phyloP scores from a whole-genome alignment of 2,329 filamentous ascomycete genomes.

The Hymenoscyphus scutula region DNA sequence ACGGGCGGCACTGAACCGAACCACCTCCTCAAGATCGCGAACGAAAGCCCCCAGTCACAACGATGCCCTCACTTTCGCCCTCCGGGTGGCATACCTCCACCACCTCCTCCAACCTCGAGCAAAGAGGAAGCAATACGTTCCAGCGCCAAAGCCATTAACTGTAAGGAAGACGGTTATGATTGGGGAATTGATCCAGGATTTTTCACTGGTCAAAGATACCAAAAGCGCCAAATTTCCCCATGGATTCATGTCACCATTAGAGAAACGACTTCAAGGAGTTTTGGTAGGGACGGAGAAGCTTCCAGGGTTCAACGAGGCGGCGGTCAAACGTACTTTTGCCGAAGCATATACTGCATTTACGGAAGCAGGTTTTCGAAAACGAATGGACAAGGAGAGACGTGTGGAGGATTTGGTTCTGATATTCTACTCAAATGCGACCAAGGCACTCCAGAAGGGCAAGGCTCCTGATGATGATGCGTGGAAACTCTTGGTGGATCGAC shows the following conservation, averaged over 20 bases:
- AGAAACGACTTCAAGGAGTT: constrained; percentile 41
- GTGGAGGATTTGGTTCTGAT: constrained; percentile 92
- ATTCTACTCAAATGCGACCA: constrained; percentile 92
- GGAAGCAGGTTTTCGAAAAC: constrained; percentile 81
- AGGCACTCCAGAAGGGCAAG: constrained; percentile 80
- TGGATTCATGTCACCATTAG: constrained; percentile 66
- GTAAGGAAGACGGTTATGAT: constrained; percentile 66
- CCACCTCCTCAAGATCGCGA: constrained; percentile 44
- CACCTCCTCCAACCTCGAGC: constrained; percentile 90
- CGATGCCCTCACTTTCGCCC: constrained; percentile 87
- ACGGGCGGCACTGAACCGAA: constrained; percentile 30
- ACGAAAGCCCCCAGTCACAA: constrained; percentile 58
- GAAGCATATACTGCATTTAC: constrained; percentile 93
- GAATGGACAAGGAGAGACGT: constrained; percentile 89
- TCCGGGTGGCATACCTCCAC: constrained; percentile 86
- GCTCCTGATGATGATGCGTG: constrained; percentile 78
- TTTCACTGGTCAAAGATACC: constrained; percentile 61
- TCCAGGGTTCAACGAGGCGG: constrained; percentile 85
- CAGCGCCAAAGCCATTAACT: constrained; percentile 58
- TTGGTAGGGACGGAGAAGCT: constrained; percentile 78
- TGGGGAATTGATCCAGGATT: constrained; percentile 85
- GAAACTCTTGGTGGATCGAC: constrained; percentile 89
- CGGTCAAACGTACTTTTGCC: constrained; percentile 90
- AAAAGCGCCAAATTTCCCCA: constrained; percentile 71
- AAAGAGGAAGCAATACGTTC: constrained; percentile 84